A percentile compares a stretch with the other conserved stretches of the same genome.
These are phyloP conservation scores for Limnomonas spitsbergensis DNA, from an alignment of 139 green algal species.

Conservation along the genomic window DNA sequence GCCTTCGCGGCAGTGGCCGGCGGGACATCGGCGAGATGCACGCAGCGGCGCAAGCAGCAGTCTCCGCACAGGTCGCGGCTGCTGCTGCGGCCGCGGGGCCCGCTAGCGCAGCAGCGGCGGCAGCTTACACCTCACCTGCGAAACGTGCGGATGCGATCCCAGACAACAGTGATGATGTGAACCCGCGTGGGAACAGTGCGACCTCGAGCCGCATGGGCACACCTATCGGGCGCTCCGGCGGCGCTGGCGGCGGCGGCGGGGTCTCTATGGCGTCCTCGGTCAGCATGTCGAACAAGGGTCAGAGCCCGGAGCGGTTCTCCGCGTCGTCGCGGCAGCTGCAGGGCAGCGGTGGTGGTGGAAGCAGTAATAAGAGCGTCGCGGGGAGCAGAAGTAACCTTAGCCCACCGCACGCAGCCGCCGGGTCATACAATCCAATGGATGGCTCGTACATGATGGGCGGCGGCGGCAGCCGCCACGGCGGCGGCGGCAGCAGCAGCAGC, in stretches of 20 bases:
- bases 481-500: too few species aligned
- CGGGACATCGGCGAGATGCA: slow-evolving; percentile 58
- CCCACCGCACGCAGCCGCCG: slow-evolving; percentile 9
- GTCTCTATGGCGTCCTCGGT: neutral
- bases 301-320: slow-evolving; percentile 26
- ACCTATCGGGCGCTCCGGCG: slow-evolving; percentile 1
- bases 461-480: neutral
- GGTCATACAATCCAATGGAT: neutral
- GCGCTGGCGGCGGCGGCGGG: too few species aligned
- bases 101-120: neutral
- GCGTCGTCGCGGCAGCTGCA: slow-evolving; percentile 12
- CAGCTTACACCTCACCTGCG: too few species aligned
- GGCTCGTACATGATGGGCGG: neutral
- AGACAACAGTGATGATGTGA: neutral
- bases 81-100: neutral
- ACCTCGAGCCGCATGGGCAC: slow-evolving; percentile 6
- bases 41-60: slow-evolving; percentile 29
- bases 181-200: neutral
- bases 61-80: neutral
- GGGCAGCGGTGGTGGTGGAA: neutral
- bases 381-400: too few species aligned
- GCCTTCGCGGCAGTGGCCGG: slow-evolving; percentile 46
- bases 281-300: neutral
- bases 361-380: neutral
- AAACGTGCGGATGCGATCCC: too few species aligned